Conservation (phyloP, 306 rosid genomes). For the Styphnolobium japonicum region DNA sequence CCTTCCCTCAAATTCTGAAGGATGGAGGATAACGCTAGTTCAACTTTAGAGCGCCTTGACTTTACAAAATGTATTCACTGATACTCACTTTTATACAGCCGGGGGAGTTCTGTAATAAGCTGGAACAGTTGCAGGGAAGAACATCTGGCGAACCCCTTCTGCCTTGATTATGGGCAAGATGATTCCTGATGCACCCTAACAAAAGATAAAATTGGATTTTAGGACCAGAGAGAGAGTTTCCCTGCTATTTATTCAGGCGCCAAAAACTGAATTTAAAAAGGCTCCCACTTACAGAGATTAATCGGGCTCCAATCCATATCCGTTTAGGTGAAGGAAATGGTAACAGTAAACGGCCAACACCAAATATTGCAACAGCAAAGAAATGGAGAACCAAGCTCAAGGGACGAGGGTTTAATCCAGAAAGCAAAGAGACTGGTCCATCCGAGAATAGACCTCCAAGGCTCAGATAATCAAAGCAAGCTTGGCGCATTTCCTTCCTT, state of each 20-base stretch:
- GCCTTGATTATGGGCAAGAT: constrained; percentile 91
- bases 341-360: constrained; percentile 81
- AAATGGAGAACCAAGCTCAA: constrained; percentile 91
- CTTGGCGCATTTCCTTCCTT: constrained; percentile 98
- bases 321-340: constrained; percentile 94
- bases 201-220: not conserved
- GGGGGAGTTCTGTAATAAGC: constrained; percentile 86
- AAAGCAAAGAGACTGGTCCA: constrained; percentile 89
- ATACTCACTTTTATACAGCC: constrained; percentile 20
- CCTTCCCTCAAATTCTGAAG: not conserved
- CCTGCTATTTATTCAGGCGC: not conserved
- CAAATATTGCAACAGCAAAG: constrained; percentile 90
- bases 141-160: constrained; percentile 96
- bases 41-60: constrained; percentile 13
- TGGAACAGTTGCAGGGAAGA: constrained; percentile 86
- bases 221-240: not conserved
- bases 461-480: constrained; percentile 97
- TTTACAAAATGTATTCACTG: not conserved
- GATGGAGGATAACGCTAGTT: not conserved
- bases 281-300: constrained; percentile 61
- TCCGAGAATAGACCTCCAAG: constrained; percentile 88
- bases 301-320: constrained; percentile 84
- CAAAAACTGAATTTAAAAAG: not conserved
- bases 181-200: constrained; percentile 90
- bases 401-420: constrained; percentile 97